A percentile compares a stretch with the other conserved stretches of the same genome.
Evolutionary conservation across 768 basidiomycete genomes (phyloP).

Genomic region (Russula ochroleuca): DNA sequence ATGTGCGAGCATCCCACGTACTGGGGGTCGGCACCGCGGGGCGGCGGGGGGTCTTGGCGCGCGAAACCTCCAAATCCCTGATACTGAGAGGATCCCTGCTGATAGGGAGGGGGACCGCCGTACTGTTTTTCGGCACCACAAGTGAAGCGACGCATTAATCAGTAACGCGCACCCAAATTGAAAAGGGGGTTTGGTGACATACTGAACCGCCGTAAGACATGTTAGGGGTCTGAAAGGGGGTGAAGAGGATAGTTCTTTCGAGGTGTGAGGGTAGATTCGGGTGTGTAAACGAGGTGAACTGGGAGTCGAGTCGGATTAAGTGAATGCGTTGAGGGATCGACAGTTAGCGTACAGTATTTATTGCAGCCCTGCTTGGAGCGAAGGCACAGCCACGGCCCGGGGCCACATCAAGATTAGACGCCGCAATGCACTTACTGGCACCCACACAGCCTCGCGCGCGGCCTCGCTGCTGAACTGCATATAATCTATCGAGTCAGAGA

Average conservation of each 20-base stretch:
- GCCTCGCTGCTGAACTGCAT: no score
- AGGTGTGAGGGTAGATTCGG: neutral
- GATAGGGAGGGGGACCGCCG: slow-evolving; percentile 13
- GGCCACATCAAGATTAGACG: no score
- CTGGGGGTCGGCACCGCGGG: slow-evolving; percentile 73
- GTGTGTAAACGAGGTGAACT: neutral
- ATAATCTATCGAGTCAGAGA: no score
- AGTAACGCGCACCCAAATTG: neutral
- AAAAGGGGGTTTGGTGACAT: neutral
- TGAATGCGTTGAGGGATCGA: neutral
- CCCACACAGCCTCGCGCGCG: no score
- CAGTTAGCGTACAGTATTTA: neutral
- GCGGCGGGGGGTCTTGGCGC: slow-evolving; percentile 40
- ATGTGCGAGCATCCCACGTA: slow-evolving; percentile 39
- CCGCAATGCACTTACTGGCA: no score
- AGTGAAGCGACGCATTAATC: neutral
- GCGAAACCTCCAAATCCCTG: slow-evolving; percentile 37
- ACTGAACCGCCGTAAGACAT: neutral
- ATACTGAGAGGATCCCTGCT: no score
- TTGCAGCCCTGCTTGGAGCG: no score
- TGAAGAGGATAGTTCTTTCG: neutral
- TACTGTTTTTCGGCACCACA: neutral
- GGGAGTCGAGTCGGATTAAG: neutral
- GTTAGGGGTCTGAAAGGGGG: neutral
- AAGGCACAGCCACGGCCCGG: no score